Evolutionary conservation across 2,329 filamentous ascomycete genomes (phyloP), one percentile per base, ranked within the genome.

Genomic region (Lachnellula arida): DNA sequence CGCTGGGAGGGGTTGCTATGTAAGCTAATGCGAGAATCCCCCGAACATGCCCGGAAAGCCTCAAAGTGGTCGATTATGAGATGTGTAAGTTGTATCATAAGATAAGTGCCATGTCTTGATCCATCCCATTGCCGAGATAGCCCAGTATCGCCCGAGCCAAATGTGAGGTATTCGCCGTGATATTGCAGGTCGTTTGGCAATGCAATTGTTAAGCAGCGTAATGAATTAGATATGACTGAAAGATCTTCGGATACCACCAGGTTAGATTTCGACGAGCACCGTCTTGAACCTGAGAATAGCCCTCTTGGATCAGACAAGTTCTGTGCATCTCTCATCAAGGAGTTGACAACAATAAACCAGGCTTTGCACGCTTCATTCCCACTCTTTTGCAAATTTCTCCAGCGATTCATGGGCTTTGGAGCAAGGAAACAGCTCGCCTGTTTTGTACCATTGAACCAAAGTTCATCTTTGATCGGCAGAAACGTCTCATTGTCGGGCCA

Each of bases 271-370:
- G 17, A 12, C 11, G 17, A 44, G 11, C 4, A 4, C 9, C 2
- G 42, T 11, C 17, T 44, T 44, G 42, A 44, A 12, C 12, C 17
- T 15, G n/a, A 34, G 15, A 42, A 12, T 19, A 44, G 34, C 4
- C 48, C 32, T 28, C n/a, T n/a, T 25, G 56, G 49, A 37, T 39
- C 64, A 19, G 70, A 68, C 12, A 73, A 66, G 8, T 62, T 59
- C 55, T 74, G 71, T 0, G 72, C 72, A 28, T 72, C 68, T 47
- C 68, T 66, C 71, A 73, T 73, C 12, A 74, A 56, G 0, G 72
- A 73, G 58, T 73, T 74, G 43, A 73, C 65, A 35, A 73, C 67
- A 25, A 74, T 66, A 52, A 71, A 74, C 73, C 73, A 74, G 2
- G 73, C 69, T 44, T 68, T 71, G 0, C 68, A 59, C 5, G 67